Percentiles rank a stretch among this genome's conserved stretches.
Evolutionary conservation across 2,329 filamentous ascomycete genomes (phyloP).

Genomic region (Sclerotinia trifoliorum): DNA sequence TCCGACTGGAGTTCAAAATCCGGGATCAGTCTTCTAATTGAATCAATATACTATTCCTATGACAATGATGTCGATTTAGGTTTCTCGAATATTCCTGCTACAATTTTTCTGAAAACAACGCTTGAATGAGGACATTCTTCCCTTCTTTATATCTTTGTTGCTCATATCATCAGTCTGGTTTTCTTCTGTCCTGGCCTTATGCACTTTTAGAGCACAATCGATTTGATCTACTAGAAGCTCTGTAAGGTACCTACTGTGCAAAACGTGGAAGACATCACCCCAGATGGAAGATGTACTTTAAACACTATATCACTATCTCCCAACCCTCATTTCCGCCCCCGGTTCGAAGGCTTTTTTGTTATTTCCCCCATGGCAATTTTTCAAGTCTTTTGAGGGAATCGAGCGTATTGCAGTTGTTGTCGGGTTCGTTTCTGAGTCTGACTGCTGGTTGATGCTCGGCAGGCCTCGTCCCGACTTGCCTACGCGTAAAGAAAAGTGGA

Average conservation of each 20-base stretch:
- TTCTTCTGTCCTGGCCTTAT: background rate
- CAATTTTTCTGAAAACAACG: background rate
- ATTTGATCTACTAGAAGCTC: too few relatives aligned
- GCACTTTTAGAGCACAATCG: too few relatives aligned
- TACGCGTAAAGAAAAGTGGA: too few relatives aligned
- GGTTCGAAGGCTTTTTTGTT: background rate
- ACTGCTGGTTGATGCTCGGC: background rate
- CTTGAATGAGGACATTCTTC: background rate
- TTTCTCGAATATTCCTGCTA: background rate
- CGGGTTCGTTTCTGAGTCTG: too few relatives aligned
- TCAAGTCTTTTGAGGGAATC: too few relatives aligned
- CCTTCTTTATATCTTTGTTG: background rate
- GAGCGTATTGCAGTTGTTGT: too few relatives aligned
- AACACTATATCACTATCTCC: background rate
- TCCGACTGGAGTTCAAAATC: too few relatives aligned
- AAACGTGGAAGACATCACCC: background rate
- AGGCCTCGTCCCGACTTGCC: background rate
- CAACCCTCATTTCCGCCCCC: background rate
- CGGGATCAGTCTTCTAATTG: too few relatives aligned
- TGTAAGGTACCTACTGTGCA: too few relatives aligned
- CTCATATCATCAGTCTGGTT: background rate
- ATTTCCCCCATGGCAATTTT: too few relatives aligned
- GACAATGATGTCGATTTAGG: background rate
- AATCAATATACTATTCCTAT: too few relatives aligned
- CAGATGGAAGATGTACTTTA: too few relatives aligned